phyloP scores from a whole-genome alignment of 2,329 filamentous ascomycete species.

The Xylaria sp. region DNA sequence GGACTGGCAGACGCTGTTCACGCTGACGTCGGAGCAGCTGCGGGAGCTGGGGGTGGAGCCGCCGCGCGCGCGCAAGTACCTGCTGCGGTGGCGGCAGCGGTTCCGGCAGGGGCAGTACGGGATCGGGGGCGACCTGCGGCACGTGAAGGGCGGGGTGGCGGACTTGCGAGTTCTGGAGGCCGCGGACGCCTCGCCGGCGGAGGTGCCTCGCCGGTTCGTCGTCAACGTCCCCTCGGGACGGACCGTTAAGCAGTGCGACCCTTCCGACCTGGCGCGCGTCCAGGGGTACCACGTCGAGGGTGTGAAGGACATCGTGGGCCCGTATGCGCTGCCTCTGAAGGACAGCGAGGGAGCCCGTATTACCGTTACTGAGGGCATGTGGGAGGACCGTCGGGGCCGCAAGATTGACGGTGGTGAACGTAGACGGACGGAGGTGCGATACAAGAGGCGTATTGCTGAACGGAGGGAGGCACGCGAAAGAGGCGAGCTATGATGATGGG shows the following conservation, averaged over 20 bases:
- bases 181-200: conserved; percentile 49
- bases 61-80: conserved; percentile 81
- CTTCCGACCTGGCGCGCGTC: conserved; percentile 62
- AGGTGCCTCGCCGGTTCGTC: conserved; percentile 61
- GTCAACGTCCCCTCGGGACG: conserved; percentile 64
- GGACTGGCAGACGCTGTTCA: conserved; percentile 91
- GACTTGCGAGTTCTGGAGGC: conserved; percentile 49
- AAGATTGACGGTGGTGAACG: conserved; percentile 98
- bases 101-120: conserved; percentile 83
- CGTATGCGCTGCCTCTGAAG: conserved; percentile 76
- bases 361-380: conserved; percentile 84
- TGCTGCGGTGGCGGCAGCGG: conserved; percentile 87
- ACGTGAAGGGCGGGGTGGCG: conserved; percentile 63
- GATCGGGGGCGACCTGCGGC: conserved; percentile 81
- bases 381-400: conserved; percentile 85
- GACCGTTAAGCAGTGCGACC: conserved; percentile 49
- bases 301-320: conserved; percentile 77
- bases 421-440: conserved; percentile 83
- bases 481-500: conserved; percentile 39
- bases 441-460: conserved; percentile 84
- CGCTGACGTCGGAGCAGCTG: conserved; percentile 79
- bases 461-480: conserved; percentile 71
- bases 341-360: conserved; percentile 72
- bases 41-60: conserved; percentile 88
- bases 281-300: conserved; percentile 74